A percentile compares a stretch with the other conserved stretches of the same genome.
Evolutionary conservation across 2,329 filamentous ascomycete genomes (phyloP).

Genomic region (Sclerotinia spermophila): DNA sequence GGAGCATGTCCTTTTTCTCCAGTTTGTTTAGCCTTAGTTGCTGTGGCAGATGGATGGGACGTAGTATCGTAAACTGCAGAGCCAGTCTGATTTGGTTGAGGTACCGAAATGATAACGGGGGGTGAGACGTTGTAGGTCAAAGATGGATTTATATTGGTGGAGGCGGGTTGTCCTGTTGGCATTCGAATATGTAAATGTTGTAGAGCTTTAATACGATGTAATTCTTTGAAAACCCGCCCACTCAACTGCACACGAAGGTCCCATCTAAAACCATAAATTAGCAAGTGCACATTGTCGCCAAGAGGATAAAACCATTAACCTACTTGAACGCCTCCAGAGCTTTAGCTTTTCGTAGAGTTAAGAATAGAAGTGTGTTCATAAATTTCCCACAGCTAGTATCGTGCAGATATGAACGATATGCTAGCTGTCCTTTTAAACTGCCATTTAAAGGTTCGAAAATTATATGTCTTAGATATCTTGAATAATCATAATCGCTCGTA

Average conservation of each 20-base stretch:
- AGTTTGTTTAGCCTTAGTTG: constrained; percentile 21
- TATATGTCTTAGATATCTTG: constrained; percentile 53
- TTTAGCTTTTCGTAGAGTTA: constrained; percentile 53
- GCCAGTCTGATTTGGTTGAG: background rate
- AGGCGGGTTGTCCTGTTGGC: constrained; percentile 48
- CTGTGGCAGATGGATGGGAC: constrained; percentile 3
- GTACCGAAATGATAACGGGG: background rate
- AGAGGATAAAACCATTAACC: constrained; percentile 24
- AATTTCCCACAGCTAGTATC: constrained; percentile 59
- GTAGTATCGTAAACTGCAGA: background rate
- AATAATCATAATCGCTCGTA: constrained; percentile 62
- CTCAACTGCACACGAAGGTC: constrained; percentile 62
- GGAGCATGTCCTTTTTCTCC: constrained; percentile 16
- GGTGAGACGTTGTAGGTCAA: background rate
- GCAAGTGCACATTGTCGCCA: background rate
- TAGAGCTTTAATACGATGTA: constrained; percentile 53
- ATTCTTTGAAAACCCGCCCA: constrained; percentile 52
- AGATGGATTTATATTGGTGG: background rate
- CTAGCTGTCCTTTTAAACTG: constrained; percentile 50
- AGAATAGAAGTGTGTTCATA: constrained; percentile 56
- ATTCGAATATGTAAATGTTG: constrained; percentile 55
- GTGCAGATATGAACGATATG: constrained; percentile 53
- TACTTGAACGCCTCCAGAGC: constrained; percentile 56
- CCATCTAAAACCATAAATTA: constrained; percentile 46
- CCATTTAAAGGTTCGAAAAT: constrained; percentile 53